phyloP scores from a whole-genome alignment of 306 rosid genomes.

The Lathyrus oleraceus region DNA sequence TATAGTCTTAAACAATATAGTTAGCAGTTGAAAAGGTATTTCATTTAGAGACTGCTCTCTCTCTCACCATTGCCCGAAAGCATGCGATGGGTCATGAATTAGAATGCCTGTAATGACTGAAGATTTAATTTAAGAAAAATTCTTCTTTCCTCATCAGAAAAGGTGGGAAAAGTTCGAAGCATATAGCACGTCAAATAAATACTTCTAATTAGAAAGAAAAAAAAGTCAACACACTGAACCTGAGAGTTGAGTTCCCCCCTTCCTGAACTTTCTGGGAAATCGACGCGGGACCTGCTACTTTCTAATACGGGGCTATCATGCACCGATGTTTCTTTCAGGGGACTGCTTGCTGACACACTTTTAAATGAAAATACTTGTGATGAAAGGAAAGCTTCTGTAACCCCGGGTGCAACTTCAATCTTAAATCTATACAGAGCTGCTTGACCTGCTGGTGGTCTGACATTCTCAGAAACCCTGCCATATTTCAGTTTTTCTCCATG shows the following conservation, averaged over 20 bases:
- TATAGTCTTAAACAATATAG: conserved; percentile 20
- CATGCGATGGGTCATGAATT: conserved; percentile 25
- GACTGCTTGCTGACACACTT: conserved; percentile 61
- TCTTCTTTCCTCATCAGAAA: background rate
- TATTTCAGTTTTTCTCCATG: conserved; percentile 89
- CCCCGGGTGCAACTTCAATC: conserved; percentile 70
- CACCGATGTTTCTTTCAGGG: conserved; percentile 42
- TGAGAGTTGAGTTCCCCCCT: conserved; percentile 56
- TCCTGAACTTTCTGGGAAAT: conserved; percentile 57
- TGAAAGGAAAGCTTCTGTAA: conserved; percentile 65
- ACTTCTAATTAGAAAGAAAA: background rate
- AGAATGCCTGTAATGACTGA: conserved; percentile 7
- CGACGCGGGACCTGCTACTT: conserved; percentile 34
- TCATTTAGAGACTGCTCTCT: conserved; percentile 1
- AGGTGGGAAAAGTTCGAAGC: conserved; percentile 15
- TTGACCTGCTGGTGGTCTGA: conserved; percentile 90
- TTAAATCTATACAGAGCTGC: conserved; percentile 86
- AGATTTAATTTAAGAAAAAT: conserved; percentile 2
- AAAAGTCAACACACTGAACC: conserved; percentile 51
- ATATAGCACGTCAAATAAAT: background rate
- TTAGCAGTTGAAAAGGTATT: conserved; percentile 11
- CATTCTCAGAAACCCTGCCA: conserved; percentile 83
- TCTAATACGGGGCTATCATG: conserved; percentile 41
- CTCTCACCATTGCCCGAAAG: background rate
- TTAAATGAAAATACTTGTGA: conserved; percentile 88